phyloP scores from a whole-genome alignment of 305 asterid species.

The Fraxinus baroniana region DNA sequence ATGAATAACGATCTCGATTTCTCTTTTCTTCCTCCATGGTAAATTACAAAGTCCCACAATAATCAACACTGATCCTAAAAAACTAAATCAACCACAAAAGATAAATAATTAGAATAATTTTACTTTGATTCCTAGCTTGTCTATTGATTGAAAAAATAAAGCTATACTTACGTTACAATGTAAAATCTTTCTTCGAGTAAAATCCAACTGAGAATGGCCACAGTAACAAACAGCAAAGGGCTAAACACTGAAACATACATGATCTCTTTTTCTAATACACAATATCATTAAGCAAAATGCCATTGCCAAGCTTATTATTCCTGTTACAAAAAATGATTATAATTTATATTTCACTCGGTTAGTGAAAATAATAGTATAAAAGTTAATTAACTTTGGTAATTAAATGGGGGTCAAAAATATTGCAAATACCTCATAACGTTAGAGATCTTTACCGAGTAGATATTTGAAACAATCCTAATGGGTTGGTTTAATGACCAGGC shows the following conservation, averaged over 20 bases:
- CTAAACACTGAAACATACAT: constrained; percentile 87
- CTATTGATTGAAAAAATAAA: not conserved
- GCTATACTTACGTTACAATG: constrained; percentile 60
- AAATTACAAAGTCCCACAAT: constrained; percentile 75
- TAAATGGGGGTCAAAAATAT: not conserved
- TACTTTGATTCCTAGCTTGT: not conserved
- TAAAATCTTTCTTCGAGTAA: constrained; percentile 65
- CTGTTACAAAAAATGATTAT: constrained; percentile 32
- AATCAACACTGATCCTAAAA: constrained; percentile 64
- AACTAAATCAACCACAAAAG: constrained; percentile 32
- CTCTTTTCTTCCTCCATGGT: constrained; percentile 76
- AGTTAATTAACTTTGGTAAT: too few relatives aligned
- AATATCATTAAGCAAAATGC: constrained; percentile 75
- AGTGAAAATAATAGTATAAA: too few relatives aligned
- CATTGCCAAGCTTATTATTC: constrained; percentile 70
- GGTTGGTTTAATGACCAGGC: constrained; percentile 60
- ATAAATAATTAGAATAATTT: not conserved
- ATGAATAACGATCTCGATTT: constrained; percentile 6
- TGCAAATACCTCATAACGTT: too few relatives aligned
- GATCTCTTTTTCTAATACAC: constrained; percentile 81
- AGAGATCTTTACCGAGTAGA: constrained; percentile 45
- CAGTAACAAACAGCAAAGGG: constrained; percentile 79
- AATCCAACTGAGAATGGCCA: constrained; percentile 83
- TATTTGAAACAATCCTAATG: constrained; percentile 57
- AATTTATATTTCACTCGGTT: too few relatives aligned